phyloP scores from a whole-genome alignment of 2,329 filamentous ascomycete genomes.

The Aquanectria penicillioides region DNA sequence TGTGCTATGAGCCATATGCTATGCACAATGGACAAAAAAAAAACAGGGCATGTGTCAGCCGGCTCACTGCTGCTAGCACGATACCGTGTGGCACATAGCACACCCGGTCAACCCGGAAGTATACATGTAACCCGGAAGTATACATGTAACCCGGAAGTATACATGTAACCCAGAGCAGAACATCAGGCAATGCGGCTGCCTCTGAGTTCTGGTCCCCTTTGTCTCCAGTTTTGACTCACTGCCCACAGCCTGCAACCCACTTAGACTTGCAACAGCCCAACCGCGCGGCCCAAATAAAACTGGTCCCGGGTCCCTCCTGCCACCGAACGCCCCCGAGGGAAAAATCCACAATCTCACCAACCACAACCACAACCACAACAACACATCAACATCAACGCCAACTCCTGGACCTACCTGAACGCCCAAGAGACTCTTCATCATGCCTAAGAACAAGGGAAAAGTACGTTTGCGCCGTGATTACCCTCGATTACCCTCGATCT shows the following conservation, averaged over 20 bases:
- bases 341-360: constrained; percentile 41
- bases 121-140: too few relatives aligned
- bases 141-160: constrained; percentile 11
- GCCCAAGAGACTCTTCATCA: constrained; percentile 55
- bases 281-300: constrained; percentile 22
- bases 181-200: constrained; percentile 5
- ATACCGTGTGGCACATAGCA: constrained; percentile 14
- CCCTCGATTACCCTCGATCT: too few relatives aligned
- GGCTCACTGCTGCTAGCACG: constrained; percentile 10
- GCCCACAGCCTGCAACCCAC: constrained; percentile 5
- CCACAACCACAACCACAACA: constrained; percentile 41
- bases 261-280: constrained; percentile 24
- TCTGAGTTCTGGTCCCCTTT: too few relatives aligned
- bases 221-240: constrained; percentile 15
- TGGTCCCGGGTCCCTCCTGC: constrained; percentile 11
- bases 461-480: too few relatives aligned
- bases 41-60: not conserved
- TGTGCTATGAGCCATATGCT: constrained; percentile 7
- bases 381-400: constrained; percentile 37
- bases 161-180: not conserved
- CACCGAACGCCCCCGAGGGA: constrained; percentile 25
- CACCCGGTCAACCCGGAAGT: too few relatives aligned
- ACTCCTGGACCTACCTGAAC: constrained; percentile 6
- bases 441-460: constrained; percentile 99
- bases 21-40: not conserved